These are phyloP conservation scores for Talaromyces sp. DNA, from an alignment of 2,329 filamentous ascomycete species.

Conservation along the genomic window DNA sequence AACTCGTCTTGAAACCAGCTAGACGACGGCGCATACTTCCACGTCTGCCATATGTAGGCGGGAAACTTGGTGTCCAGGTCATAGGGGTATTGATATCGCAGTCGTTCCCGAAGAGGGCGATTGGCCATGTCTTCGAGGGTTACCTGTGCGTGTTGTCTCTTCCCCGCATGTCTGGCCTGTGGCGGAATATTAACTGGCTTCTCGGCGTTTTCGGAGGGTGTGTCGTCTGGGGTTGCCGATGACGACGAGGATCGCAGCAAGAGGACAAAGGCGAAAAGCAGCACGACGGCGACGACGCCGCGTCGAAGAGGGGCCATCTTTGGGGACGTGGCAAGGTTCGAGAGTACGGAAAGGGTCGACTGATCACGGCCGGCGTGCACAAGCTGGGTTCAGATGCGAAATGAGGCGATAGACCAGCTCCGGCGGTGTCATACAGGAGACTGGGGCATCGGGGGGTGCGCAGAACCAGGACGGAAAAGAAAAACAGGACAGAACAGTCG, in stretches of 20 bases:
- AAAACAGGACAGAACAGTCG: background rate
- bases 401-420: background rate
- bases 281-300: constrained; percentile 1
- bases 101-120: constrained; percentile 70
- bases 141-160: constrained; percentile 47
- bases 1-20: constrained; percentile 69
- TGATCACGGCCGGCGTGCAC: background rate
- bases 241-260: constrained; percentile 9
- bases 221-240: background rate
- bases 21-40: constrained; percentile 80
- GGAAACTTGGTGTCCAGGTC: constrained; percentile 84
- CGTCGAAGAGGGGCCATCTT: constrained; percentile 9
- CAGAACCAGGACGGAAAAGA: background rate
- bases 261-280: constrained; percentile 5
- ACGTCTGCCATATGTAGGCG: constrained; percentile 98
- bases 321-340: background rate
- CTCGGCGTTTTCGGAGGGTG: background rate
- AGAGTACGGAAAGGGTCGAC: background rate
- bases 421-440: background rate
- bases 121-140: constrained; percentile 64
- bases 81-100: constrained; percentile 92
- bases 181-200: constrained; percentile 7
- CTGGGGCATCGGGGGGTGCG: background rate
- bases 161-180: constrained; percentile 34
- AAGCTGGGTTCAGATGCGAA: background rate